phyloP scores from a whole-genome alignment of 345 rosid species.

The Triadica sebifera region DNA sequence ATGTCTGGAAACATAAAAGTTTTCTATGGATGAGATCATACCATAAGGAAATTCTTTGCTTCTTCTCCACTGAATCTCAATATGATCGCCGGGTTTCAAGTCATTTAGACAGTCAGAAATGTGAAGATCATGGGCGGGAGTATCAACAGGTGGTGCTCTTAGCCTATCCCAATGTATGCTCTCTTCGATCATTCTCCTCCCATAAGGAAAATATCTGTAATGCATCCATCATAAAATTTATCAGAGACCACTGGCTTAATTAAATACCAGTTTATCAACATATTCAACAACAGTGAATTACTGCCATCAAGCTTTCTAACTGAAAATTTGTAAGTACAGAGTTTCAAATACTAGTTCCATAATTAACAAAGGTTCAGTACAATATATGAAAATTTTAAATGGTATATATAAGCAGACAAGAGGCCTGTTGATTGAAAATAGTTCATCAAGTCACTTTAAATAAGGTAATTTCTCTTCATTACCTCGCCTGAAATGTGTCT shows the following conservation, averaged over 20 bases:
- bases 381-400: neutral
- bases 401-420: neutral
- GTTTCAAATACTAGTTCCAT: too few species aligned
- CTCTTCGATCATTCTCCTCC: constrained; percentile 60
- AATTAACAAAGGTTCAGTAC: neutral
- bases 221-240: neutral
- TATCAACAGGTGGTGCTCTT: constrained; percentile 67
- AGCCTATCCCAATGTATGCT: constrained; percentile 77
- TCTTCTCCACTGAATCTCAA: constrained; percentile 97
- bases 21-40: constrained; percentile 18
- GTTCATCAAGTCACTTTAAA: neutral
- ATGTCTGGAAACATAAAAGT: neutral
- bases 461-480: neutral
- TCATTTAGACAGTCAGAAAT: constrained; percentile 64
- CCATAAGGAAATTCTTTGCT: constrained; percentile 76
- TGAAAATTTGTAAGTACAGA: too few species aligned
- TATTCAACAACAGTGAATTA: too few species aligned
- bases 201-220: constrained; percentile 80
- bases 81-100: constrained; percentile 75
- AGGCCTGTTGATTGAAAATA: neutral
- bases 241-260: neutral
- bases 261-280: neutral
- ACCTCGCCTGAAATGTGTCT: constrained; percentile 88
- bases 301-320: too few species aligned
- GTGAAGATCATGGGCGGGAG: constrained; percentile 66